phyloP scores from a whole-genome alignment of 495 filamentous ascomycete species.

The Monascus purpureus region DNA sequence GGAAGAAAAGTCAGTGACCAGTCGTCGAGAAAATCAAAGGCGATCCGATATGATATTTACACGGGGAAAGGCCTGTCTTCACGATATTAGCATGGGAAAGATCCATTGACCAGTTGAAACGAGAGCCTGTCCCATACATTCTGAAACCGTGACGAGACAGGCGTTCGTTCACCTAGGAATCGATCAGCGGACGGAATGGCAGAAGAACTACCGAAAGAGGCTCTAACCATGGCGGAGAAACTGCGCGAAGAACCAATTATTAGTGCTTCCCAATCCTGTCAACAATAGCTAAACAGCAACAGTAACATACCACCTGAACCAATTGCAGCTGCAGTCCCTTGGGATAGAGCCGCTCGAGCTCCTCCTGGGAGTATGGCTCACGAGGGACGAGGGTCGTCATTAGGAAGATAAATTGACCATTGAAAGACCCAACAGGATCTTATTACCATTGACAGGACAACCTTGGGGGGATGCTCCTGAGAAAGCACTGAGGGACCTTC shows the following conservation, averaged over 20 bases:
- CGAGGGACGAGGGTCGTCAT: conserved; percentile 75
- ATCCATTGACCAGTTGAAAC: neutral
- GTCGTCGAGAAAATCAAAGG: neutral
- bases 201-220: neutral
- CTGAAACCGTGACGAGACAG: conserved; percentile 74
- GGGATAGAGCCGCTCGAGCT: conserved; percentile 75
- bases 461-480: no score
- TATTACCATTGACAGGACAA: no score
- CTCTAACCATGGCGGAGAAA: conserved; percentile 69
- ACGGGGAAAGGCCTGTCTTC: conserved; percentile 60
- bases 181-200: conserved; percentile 5
- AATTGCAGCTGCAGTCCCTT: conserved; percentile 62
- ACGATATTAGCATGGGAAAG: conserved; percentile 12
- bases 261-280: neutral
- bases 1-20: conserved; percentile 6
- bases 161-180: conserved; percentile 57
- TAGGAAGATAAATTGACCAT: no score
- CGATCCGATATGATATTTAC: conserved; percentile 22
- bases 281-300: no score
- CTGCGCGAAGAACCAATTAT: conserved; percentile 17
- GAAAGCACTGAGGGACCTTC: no score
- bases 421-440: no score
- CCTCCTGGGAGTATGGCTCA: conserved; percentile 62
- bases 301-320: conserved; percentile 73
- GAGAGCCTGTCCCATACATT: conserved; percentile 38